Conservation (phyloP, 2,329 filamentous ascomycete species). For the Botrytis galanthina region DNA sequence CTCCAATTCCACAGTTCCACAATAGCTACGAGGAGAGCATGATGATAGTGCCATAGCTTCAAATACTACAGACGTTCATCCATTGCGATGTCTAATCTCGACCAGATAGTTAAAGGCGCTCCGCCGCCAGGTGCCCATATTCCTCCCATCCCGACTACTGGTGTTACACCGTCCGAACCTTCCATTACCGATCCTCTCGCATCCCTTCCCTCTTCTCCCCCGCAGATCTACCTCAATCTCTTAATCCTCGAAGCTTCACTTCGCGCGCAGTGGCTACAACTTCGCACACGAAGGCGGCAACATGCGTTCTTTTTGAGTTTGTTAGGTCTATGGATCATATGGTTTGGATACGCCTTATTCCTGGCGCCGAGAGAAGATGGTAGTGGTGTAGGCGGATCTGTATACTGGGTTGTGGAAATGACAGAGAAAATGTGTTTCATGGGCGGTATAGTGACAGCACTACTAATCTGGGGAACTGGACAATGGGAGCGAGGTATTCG, state of each 20-base stretch:
- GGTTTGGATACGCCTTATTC: conserved; percentile 88
- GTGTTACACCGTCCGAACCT: conserved; percentile 39
- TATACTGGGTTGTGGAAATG: conserved; percentile 95
- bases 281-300: conserved; percentile 82
- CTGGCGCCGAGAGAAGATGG: conserved; percentile 96
- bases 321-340: conserved; percentile 74
- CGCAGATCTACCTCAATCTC: conserved; percentile 87
- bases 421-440: conserved; percentile 88
- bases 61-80: conserved; percentile 18
- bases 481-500: conserved; percentile 94
- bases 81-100: conserved; percentile 43
- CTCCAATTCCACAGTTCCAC: conserved; percentile 2
- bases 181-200: conserved; percentile 38
- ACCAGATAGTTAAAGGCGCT: conserved; percentile 90
- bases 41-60: conserved; percentile 28
- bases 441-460: conserved; percentile 80
- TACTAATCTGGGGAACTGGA: conserved; percentile 89
- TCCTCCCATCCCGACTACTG: conserved; percentile 39
- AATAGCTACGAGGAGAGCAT: conserved; percentile 4
- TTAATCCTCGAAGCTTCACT: conserved; percentile 94
- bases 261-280: conserved; percentile 86
- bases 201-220: conserved; percentile 40
- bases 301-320: conserved; percentile 89
- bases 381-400: conserved; percentile 82
- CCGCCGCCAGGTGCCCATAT: conserved; percentile 57